Evolutionary conservation across 257 asterid genomes (phyloP), one percentile per base, ranked within the genome.

Genomic region (Plantago major): DNA sequence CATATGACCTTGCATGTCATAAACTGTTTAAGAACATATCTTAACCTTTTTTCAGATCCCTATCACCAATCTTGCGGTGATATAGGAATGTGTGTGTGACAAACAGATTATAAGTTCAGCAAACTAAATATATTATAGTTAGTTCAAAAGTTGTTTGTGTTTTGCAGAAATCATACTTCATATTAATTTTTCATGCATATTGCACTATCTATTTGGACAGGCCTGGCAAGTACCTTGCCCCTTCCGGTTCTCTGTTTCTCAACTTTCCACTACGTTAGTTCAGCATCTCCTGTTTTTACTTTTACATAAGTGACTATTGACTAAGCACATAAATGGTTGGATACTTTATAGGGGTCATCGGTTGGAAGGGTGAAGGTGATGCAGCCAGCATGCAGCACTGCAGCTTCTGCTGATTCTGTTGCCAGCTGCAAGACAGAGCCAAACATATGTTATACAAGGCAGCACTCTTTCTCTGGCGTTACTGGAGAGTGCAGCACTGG

Each of bases 371-470:
- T 37, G 59, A 81, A 72, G 15, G 67, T 63, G 22, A 64, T 73
- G 73, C 94, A 78, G 71, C 88, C 91, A 57, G 82, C 89, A 60
- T 79, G 86, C 77, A 89, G 96, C 84, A 86, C 78, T 68, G 95
- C 81, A 50, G 97, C 88, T 58, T 86, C 97, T 44, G 83, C 77
- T 11, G 97, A 89, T 67, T 84, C 99, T 51, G 60, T 73, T 48
- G 69, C 76, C 64, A 92, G 97, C 73, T 83, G 95, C 57, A 89
- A 85, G 73, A 89, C 97, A 1, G 97, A 93, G 51, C 90, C 96
- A 42, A 80, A 72, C 79, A 38, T 78, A 19, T 75, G 82, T 63
- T 87, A 80, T 44, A 49, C 84, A 2, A 73, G 80, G 79, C 89
- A 72, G 60, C 55, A 81, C 62, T 83, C 98, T 5, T 84, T 85